These are phyloP conservation scores for Aplosporella prunicola DNA, from an alignment of 2,329 filamentous ascomycete species.

Conservation along the genomic window DNA sequence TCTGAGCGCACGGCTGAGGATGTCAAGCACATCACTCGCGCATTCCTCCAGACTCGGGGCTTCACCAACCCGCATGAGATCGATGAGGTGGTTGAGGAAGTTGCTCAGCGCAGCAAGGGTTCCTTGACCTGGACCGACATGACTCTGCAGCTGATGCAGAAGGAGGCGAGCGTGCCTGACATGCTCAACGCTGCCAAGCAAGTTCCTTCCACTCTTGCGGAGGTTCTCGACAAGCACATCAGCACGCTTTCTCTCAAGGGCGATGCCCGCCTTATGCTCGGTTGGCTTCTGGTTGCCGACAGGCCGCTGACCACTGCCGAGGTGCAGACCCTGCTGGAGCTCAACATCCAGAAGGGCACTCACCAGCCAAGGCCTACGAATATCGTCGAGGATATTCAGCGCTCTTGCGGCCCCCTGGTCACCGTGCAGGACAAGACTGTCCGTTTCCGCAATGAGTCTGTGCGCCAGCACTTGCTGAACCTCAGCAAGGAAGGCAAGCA, in stretches of 20 bases:
- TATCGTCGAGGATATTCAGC: conserved; percentile 27
- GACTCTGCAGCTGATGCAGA: conserved; percentile 30
- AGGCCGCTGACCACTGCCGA: conserved; percentile 39
- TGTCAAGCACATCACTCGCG: conserved; percentile 21
- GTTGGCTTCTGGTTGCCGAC: conserved; percentile 39
- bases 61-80: conserved; percentile 20
- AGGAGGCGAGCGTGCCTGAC: conserved; percentile 28
- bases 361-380: conserved; percentile 22
- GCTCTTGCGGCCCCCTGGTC: conserved; percentile 32
- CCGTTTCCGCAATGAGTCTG: conserved; percentile 29
- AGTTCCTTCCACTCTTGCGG: conserved; percentile 27
- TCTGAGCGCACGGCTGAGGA: conserved; percentile 22
- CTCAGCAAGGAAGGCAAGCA: conserved; percentile 40
- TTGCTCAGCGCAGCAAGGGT: conserved; percentile 33
- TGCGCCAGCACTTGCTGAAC: conserved; percentile 36
- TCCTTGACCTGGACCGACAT: conserved; percentile 39
- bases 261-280: conserved; percentile 33
- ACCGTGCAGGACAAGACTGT: conserved; percentile 37
- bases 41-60: conserved; percentile 17
- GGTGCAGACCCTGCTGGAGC: conserved; percentile 34
- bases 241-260: conserved; percentile 19
- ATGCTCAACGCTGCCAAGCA: conserved; percentile 25
- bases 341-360: conserved; percentile 27
- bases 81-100: conserved; percentile 27
- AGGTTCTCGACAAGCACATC: conserved; percentile 32